A percentile compares a stretch with the other conserved stretches of the same genome.
Evolutionary conservation across 176 grass and related monocot genomes (phyloP).

Genomic region (Triticum timopheevii): DNA sequence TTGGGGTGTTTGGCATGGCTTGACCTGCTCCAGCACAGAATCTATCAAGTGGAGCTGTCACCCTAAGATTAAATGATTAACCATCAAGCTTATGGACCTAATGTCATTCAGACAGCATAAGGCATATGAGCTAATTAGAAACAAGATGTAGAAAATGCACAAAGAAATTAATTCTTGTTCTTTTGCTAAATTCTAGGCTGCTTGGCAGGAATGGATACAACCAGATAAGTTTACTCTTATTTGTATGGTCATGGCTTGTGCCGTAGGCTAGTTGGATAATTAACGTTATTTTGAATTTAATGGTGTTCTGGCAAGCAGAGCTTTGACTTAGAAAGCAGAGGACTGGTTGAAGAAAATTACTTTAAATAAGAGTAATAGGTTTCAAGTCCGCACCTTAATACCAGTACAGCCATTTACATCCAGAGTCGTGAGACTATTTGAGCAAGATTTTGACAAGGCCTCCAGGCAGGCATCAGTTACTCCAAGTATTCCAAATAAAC

Average conservation of each 20-base stretch:
- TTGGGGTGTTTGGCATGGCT: too few relatives aligned
- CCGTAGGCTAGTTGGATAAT: background rate
- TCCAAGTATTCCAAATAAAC: slow-evolving; percentile 85
- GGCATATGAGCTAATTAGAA: background rate
- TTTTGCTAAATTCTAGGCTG: background rate
- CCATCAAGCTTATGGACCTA: background rate
- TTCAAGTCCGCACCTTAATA: slow-evolving; percentile 62
- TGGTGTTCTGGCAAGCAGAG: background rate
- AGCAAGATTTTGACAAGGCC: slow-evolving; percentile 66
- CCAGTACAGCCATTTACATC: slow-evolving; percentile 90
- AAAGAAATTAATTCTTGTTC: background rate
- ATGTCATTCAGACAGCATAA: background rate
- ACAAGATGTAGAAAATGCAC: background rate
- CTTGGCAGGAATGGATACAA: background rate
- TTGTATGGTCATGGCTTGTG: background rate
- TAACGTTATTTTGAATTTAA: background rate
- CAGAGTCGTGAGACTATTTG: slow-evolving; percentile 66
- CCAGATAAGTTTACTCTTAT: background rate
- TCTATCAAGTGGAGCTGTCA: too few relatives aligned
- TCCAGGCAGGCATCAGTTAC: slow-evolving; percentile 80
- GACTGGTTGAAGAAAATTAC: background rate
- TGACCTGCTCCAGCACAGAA: too few relatives aligned
- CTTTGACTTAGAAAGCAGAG: background rate
- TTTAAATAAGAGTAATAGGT: background rate
- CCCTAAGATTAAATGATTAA: background rate